Evolutionary conservation across 495 filamentous ascomycete species (phyloP), one percentile per base, ranked within the genome.

Genomic region (Annulohypoxylon nitens): DNA sequence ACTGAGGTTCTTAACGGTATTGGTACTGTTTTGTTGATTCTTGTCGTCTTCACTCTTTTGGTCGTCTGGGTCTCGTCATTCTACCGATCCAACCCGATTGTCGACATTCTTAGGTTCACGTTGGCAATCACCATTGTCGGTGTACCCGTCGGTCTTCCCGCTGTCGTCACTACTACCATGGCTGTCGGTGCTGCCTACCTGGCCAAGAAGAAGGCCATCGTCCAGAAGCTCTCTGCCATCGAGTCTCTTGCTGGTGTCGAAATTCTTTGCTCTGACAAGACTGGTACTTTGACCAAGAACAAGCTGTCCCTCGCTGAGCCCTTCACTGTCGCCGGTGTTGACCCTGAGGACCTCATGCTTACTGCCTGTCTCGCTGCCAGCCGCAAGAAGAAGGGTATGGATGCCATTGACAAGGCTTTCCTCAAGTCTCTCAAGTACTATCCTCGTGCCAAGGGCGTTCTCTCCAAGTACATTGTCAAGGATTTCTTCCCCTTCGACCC

Each of bases 231-330:
- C 60, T 94, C 93, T 50, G 94, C 94, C 61, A 97, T 97, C 69
- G 94, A 97, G 84, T 97, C 94, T 23, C 85, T 97, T 63, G 94
- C 94, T 76, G 94, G 93, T 86, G 94, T 97, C 64, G 93, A 97
- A 84, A 97, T 97, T 80, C 90, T 97, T 70, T 98, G 95, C 87
- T 98, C 95, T 48, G 95, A 98, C 85, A 98, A 98, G 87, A 97
- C 93, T 59, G 93, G 93, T 90, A 97, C 91, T 65, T 82, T 97
- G 70, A 97, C 94, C 76, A 95, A 94, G 84, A 97, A 97, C 86
- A 95, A 94, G 82, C 88, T 97, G 16, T 93, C 93, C 41, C 87
- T 97, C 59, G 85, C 90, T 54, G 94, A 97, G 74, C 94, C 94
- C 36, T 97, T 90, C 83, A 93, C 91, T 55, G 90, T 94, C 36